Evolutionary conservation across 805 yeast genomes (phyloP), one percentile per base, ranked within the genome.

Genomic region (Monosporozyma aquatica): DNA sequence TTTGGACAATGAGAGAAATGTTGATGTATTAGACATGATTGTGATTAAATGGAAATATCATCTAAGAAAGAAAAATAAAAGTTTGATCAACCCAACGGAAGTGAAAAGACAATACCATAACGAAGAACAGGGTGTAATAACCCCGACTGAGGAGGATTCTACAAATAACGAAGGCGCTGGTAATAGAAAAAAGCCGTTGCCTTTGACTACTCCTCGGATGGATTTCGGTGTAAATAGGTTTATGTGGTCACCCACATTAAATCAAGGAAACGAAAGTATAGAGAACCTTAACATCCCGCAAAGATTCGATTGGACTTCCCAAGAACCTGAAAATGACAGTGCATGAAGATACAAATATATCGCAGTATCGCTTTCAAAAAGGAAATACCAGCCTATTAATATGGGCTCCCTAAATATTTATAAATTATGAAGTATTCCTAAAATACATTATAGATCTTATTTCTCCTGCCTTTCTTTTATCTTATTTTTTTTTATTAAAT

Each of bases 21-120:
- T 64, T 8, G 67, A 59, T 21, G 58, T 61, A 4, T 43, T 67
- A 28, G 55, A 58, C 39, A 66, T 66, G 69, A 53, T 66, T 32
- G 58, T 57, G 2, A 51, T 56, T 8, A 58, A 68, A 29, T 66
- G 65, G 67, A 64, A 53, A 39, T 67, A 49, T 34, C 46, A 48
- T n/a, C 33, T 44, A 3, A 44, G 42, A 17, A 46, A 33, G 23
- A 49, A 17, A 5, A 34, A 24, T n/a, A 30, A 8, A 30, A 11
- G 10, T 1, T 14, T 13, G 6, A 6, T n/a, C 6, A 9, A 37
- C 6, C 24, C 24, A 26, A 18, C 14, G 5, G 22, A 18, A 14
- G n/a, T n/a, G n/a, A n/a, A n/a, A n/a, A n/a, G n/a, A n/a, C n/a
- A n/a, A n/a, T n/a, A n/a, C n/a, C n/a, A n/a, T 29, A 29, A 15